Base-by-base conservation (phyloP, 768 basidiomycete species). In the Suillus ampliporus region DNA sequence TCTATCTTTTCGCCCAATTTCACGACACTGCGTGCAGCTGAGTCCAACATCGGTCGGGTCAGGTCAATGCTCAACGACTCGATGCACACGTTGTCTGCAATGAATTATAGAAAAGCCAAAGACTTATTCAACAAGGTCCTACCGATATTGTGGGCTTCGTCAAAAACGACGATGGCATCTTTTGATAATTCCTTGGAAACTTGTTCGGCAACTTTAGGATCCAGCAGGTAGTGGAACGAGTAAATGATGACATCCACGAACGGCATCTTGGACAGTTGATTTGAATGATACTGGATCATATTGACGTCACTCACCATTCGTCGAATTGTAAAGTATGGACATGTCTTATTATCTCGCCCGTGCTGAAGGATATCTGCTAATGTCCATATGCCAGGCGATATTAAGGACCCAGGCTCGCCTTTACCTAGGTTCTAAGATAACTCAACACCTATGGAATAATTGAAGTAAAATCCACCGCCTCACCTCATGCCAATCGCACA, bases 61-160 rank as follows among this genome's bases (percentile, higher is more conserved):
- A 99, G 80, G 72, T 99, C 97, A 66, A 99, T 97, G 69, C 95
- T 97, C 43, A 99, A 80, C 0, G 97, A 98, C 72, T 99, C 97
- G 71, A 99, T 97, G 76, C 97, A 99, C 51, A 99, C 97, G 74
- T 99, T 99, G 72, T 99, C 97, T 90, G 65, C 28, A 37, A 26
- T 28, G 38, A 61, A 47, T 23, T 47, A 70, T 15, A 60, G 62
- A 47, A 40, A 58, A 46, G 26, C 54, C 37, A 3, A 48, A 47
- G 17, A 26, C 5, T 26, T 19, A 28, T 14, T 13, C 28, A 40
- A 46, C 28, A 23, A 44, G 58, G 56, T 31, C 66, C 61, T 68
- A 95, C 96, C 96, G 57, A 99, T 99, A 74, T 99, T 99, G 77
- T 99, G 97, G 17, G 97, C 97, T 73, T 99, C 97, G 71, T 99